A percentile compares a stretch with the other conserved stretches of the same genome.
phyloP scores from a whole-genome alignment of 768 basidiomycete species.

The Guyanaporus albipodus region DNA sequence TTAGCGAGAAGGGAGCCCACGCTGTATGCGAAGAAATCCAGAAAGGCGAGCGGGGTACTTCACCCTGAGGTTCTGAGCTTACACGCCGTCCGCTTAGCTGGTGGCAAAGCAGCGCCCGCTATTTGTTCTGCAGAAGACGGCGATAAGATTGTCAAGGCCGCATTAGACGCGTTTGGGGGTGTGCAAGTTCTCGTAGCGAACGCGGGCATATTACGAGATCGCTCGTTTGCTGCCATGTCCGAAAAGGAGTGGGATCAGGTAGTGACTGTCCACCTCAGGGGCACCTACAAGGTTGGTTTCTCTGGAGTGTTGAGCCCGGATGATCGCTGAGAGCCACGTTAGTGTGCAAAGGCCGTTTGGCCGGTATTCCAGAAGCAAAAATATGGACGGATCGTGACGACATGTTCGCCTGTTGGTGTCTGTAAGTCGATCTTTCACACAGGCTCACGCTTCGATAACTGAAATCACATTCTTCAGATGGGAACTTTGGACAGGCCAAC shows the following conservation, averaged over 20 bases:
- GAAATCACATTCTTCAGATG: conserved; percentile 48
- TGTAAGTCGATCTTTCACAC: conserved; percentile 49
- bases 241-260: conserved; percentile 95
- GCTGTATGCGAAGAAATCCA: conserved; percentile 84
- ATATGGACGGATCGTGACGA: conserved; percentile 92
- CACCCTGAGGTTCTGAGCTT: background rate
- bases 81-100: conserved; percentile 44
- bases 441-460: background rate
- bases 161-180: conserved; percentile 80
- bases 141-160: conserved; percentile 81
- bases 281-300: conserved; percentile 73
- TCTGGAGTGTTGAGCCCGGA: background rate
- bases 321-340: conserved; percentile 1
- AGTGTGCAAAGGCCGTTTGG: conserved; percentile 96
- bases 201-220: conserved; percentile 92
- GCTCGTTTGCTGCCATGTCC: conserved; percentile 85
- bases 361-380: conserved; percentile 95
- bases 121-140: conserved; percentile 91
- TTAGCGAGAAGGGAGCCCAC: conserved; percentile 80
- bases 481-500: conserved; percentile 94
- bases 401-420: conserved; percentile 89
- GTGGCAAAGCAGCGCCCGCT: conserved; percentile 82
- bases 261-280: conserved; percentile 81
- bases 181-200: conserved; percentile 90
- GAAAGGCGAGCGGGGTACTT: conserved; percentile 49